Conservation (phyloP, 768 basidiomycete genomes). For the Pulveroboletus sp. region DNA sequence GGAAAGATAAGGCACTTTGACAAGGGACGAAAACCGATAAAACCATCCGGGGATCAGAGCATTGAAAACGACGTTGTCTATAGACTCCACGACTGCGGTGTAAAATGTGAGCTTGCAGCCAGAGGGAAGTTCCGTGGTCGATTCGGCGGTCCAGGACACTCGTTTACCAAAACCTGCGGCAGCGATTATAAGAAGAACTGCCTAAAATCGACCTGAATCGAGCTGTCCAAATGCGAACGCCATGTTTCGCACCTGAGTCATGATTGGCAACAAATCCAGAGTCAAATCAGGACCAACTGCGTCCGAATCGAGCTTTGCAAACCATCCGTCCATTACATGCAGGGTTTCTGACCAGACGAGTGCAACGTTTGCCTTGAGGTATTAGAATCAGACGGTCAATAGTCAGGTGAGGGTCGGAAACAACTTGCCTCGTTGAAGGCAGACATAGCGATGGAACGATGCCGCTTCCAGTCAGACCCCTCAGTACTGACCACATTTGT, state of each 20-base stretch:
- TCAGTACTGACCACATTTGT: conserved; percentile 42
- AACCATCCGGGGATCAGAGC: conserved; percentile 35
- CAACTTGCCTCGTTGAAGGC: conserved; percentile 47
- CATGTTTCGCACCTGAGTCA: conserved; percentile 13
- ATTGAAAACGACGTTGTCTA: conserved; percentile 26
- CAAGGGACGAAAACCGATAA: conserved; percentile 16
- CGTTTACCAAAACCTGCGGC: conserved; percentile 43
- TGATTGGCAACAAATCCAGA: conserved; percentile 9
- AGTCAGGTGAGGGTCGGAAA: no score
- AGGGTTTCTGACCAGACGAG: conserved; percentile 48
- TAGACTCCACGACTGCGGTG: conserved; percentile 28
- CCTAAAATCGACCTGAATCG: conserved; percentile 13
- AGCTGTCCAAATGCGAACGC: not conserved
- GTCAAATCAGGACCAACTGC: conserved; percentile 16
- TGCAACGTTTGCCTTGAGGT: conserved; percentile 40
- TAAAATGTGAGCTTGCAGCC: conserved; percentile 37
- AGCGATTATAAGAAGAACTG: conserved; percentile 38
- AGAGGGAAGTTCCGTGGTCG: conserved; percentile 17
- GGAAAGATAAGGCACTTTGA: conserved; percentile 37
- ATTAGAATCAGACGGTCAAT: not conserved
- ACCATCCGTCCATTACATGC: conserved; percentile 41
- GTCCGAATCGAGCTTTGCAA: conserved; percentile 38
- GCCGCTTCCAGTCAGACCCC: conserved; percentile 46
- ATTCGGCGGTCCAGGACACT: conserved; percentile 33
- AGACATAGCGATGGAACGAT: conserved; percentile 42